Percentiles rank a stretch among this genome's conserved stretches.
Evolutionary conservation across 192 early-diverging fungal genomes (phyloP).

Genomic region (Tieghemiomyces parasiticus): DNA sequence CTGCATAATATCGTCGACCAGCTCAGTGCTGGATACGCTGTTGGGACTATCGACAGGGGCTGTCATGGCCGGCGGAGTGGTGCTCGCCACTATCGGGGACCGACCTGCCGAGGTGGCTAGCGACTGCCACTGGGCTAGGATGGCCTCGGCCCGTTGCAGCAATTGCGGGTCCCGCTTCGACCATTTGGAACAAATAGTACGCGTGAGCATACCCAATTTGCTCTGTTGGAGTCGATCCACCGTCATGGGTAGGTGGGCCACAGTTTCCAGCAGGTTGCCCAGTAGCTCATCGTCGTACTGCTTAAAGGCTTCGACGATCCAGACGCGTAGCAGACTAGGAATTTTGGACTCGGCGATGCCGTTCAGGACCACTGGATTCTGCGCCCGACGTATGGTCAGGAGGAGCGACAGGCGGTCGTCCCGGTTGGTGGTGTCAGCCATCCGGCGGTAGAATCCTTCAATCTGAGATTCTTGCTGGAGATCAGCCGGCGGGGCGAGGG

Average conservation of each 20-base stretch:
- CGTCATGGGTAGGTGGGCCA: constrained; percentile 4
- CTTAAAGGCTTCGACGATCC: neutral
- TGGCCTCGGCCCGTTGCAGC: neutral
- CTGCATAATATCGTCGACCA: too few relatives aligned
- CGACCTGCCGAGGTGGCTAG: too few relatives aligned
- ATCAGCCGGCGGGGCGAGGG: too few relatives aligned
- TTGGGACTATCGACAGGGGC: too few relatives aligned
- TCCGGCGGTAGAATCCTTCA: too few relatives aligned
- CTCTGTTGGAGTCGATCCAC: neutral
- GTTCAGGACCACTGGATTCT: neutral
- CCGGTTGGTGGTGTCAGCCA: too few relatives aligned
- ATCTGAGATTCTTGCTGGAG: too few relatives aligned
- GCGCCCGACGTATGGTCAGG: neutral
- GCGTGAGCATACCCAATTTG: neutral
- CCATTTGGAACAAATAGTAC: neutral
- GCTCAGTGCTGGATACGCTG: too few relatives aligned
- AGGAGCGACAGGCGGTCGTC: too few relatives aligned
- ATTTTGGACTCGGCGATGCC: neutral
- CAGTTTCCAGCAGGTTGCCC: neutral
- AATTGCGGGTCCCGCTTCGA: too few relatives aligned
- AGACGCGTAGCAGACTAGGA: neutral
- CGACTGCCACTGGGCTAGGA: neutral
- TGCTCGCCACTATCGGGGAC: too few relatives aligned
- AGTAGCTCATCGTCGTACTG: neutral
- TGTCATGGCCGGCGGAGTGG: too few relatives aligned